Conservation (phyloP, 371 early-diverging fungal genomes). For the Saksenaea oblongispora region DNA sequence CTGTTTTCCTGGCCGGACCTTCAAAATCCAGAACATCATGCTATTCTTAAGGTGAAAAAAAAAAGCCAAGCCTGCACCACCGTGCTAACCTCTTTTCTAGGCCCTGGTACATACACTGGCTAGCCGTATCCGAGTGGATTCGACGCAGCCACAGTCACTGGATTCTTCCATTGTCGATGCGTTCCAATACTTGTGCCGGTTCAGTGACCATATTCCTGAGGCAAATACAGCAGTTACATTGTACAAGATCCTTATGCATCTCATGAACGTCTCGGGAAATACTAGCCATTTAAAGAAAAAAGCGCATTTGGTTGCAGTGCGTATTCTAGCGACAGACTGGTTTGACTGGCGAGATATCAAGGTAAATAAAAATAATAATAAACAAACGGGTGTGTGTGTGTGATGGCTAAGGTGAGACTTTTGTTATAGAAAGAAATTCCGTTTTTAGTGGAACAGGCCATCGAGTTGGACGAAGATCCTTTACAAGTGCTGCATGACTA, state of each 20-base stretch:
- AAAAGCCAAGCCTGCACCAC: background rate
- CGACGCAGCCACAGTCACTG: constrained; percentile 12
- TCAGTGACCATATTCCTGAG: constrained; percentile 33
- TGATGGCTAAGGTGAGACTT: background rate
- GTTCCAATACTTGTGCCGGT: constrained; percentile 36
- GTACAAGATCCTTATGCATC: constrained; percentile 29
- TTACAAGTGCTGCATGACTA: constrained; percentile 46
- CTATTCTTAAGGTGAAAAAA: constrained; percentile 28
- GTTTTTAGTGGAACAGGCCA: constrained; percentile 44
- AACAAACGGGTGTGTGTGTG: background rate
- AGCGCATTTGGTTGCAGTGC: constrained; percentile 22
- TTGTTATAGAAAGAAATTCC: constrained; percentile 34
- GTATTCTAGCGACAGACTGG: constrained; percentile 35
- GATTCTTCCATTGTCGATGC: constrained; percentile 24
- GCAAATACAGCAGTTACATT: constrained; percentile 30
- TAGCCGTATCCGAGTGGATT: constrained; percentile 13
- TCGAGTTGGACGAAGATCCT: constrained; percentile 44
- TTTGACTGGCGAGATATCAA: constrained; percentile 43
- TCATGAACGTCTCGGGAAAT: constrained; percentile 23
- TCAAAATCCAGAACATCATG: constrained; percentile 43
- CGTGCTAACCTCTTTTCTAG: too few species aligned
- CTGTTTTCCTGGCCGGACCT: constrained; percentile 62
- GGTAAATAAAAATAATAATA: constrained; percentile 17
- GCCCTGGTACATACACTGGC: constrained; percentile 20
- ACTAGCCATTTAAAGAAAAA: constrained; percentile 10